phyloP scores from a whole-genome alignment of 2,329 filamentous ascomycete genomes.

The Xylaria polymorpha region DNA sequence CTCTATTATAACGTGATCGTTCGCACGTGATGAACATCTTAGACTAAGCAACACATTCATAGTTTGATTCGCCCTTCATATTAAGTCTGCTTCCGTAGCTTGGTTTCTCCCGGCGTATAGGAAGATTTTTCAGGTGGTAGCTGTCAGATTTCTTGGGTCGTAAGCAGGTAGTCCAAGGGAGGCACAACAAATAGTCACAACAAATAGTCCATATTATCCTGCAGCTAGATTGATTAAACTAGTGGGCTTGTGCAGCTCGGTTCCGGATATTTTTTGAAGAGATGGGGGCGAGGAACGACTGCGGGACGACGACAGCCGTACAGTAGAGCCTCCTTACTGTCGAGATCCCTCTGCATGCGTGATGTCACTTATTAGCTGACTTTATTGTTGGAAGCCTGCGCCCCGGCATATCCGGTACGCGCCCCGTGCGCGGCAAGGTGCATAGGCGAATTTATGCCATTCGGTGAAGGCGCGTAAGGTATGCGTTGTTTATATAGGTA shows the following conservation, averaged over 20 bases:
- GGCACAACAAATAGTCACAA: neutral
- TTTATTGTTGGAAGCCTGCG: neutral
- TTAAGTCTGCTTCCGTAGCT: neutral
- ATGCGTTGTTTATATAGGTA: neutral
- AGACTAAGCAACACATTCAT: neutral
- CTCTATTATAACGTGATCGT: neutral
- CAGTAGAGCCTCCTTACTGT: neutral
- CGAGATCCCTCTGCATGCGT: constrained; percentile 5
- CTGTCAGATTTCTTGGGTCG: neutral
- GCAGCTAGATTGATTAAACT: neutral
- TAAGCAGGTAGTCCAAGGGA: neutral
- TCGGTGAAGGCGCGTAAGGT: neutral
- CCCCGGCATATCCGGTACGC: constrained; percentile 9
- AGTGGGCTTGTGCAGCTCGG: neutral
- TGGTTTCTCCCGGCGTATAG: neutral
- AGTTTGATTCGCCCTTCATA: neutral
- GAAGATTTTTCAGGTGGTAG: neutral
- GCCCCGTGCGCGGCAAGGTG: neutral
- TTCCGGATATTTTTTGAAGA: neutral
- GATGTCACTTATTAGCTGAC: neutral
- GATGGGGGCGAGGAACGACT: neutral
- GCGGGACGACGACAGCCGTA: neutral
- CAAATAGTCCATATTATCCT: neutral
- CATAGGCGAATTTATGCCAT: constrained; percentile 1
- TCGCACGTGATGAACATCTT: neutral